Percentiles rank a stretch among this genome's conserved stretches.
These are phyloP conservation scores for Dendrostoma leiphaemia DNA, from an alignment of 2,329 filamentous ascomycete genomes.

Conservation along the genomic window DNA sequence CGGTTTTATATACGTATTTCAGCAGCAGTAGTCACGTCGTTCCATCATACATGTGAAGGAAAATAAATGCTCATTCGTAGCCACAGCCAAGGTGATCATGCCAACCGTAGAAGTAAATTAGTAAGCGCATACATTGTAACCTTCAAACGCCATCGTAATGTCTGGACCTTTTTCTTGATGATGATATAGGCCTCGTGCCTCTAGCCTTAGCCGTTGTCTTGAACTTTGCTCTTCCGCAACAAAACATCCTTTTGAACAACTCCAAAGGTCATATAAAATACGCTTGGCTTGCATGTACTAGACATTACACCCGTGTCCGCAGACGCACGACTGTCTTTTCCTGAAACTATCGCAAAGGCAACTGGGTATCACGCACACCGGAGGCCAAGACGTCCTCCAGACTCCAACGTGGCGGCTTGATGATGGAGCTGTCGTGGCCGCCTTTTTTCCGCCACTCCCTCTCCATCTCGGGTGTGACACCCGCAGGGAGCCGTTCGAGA, in stretches of 20 bases:
- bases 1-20: too few species aligned
- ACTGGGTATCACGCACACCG: conserved; percentile 74
- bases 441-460: conserved; percentile 61
- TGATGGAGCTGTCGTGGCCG: conserved; percentile 64
- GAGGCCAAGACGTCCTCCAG: conserved; percentile 77
- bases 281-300: conserved; percentile 10
- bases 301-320: conserved; percentile 15
- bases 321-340: conserved; percentile 16
- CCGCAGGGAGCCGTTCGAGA: conserved; percentile 71
- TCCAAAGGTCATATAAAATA: background rate
- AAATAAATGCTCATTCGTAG: background rate
- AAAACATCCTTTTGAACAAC: background rate
- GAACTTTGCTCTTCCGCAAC: background rate
- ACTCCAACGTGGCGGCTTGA: conserved; percentile 76
- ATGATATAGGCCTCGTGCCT: background rate
- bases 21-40: too few species aligned
- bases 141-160: conserved; percentile 4
- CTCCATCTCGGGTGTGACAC: conserved; percentile 70
- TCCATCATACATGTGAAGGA: too few species aligned
- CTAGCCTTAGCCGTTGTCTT: background rate
- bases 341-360: conserved; percentile 58
- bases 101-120: background rate
- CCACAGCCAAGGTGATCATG: background rate
- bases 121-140: conserved; percentile 1
- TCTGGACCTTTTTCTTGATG: background rate